Conservation (phyloP, 495 filamentous ascomycete genomes). For the Cercophora scortea region DNA sequence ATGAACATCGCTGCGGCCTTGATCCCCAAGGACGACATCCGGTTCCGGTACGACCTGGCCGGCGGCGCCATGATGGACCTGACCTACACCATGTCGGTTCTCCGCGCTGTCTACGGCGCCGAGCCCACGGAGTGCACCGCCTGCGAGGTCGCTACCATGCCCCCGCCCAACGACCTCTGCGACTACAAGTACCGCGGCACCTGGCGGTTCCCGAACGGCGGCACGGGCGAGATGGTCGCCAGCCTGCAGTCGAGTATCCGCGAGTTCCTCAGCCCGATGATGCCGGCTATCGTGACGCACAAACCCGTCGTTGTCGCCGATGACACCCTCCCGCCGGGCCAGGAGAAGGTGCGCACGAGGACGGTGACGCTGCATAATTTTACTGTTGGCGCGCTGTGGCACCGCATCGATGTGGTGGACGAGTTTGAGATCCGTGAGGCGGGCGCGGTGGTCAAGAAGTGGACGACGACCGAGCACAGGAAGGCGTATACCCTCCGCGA, state of each 20-base stretch:
- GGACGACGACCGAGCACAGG: conserved; percentile 31
- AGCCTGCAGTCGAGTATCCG: conserved; percentile 22
- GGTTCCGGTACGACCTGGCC: conserved; percentile 45
- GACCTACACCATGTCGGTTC: conserved; percentile 38
- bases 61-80: conserved; percentile 56
- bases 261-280: conserved; percentile 10
- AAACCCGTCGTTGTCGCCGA: conserved; percentile 22
- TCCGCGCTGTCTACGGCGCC: conserved; percentile 32
- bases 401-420: conserved; percentile 46
- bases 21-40: conserved; percentile 41
- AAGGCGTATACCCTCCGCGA: conserved; percentile 44
- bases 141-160: conserved; percentile 23
- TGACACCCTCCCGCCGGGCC: conserved; percentile 15
- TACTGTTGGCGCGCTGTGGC: conserved; percentile 31
- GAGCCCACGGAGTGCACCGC: conserved; percentile 28
- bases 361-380: conserved; percentile 37
- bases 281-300: conserved; percentile 17
- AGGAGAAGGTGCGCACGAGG: conserved; percentile 31
- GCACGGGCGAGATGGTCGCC: conserved; percentile 27
- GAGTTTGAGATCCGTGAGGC: conserved; percentile 26
- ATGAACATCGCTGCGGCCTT: conserved; percentile 20
- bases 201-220: conserved; percentile 38
- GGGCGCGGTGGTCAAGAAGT: conserved; percentile 25
- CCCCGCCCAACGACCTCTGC: conserved; percentile 21
- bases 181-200: conserved; percentile 35